Evolutionary conservation across 192 early-diverging fungal genomes (phyloP), one percentile per base, ranked within the genome.

Genomic region (Coemansia sp.): DNA sequence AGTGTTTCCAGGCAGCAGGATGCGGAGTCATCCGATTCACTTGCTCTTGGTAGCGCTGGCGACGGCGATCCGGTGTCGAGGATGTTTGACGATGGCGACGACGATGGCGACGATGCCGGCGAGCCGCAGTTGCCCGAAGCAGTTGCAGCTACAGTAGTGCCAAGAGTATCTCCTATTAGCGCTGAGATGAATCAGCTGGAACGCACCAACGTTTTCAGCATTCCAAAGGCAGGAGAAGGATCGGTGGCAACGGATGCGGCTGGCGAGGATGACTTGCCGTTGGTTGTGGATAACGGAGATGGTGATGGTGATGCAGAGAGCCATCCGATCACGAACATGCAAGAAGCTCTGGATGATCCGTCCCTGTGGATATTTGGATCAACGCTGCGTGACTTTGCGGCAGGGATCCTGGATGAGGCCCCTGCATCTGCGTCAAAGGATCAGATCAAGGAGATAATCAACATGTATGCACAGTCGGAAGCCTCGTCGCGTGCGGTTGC

Each of bases 331-430:
- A 43, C 60, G 60, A 64, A 15, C 59, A 65, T 54, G 21, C 39
- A 68, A 23, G 76, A 32, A 7, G 71, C 84, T 54, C 65, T 83
- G 38, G 42, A 58, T 9, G 82, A 84, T 15, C 75, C 81, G 3
- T 81, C 86, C 6, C 64, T 87, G 16, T 87, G 85, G 86, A 75
- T 88, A 42, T 88, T 87, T 66, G 86, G 85, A 1, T 58, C 80
- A 1, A 68, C 72, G 32, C 60, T 87, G 16, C 48, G 67, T 13
- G 74, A 85, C 40, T 83, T 80, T 59, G 75, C 63, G 15, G 38
- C 23, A 9, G 19, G 18, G 7, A 47, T 71, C 13, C 4, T 64
- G 11, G 18, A 11, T 4, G 21, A 48, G 10, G 47, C 43, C 18
- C 19, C 52, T 8, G 52, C 13, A 26, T 26, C 15, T 9, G 52